These are phyloP conservation scores for Fusarium sp. DNA, from an alignment of 2,329 filamentous ascomycete genomes.

Conservation along the genomic window DNA sequence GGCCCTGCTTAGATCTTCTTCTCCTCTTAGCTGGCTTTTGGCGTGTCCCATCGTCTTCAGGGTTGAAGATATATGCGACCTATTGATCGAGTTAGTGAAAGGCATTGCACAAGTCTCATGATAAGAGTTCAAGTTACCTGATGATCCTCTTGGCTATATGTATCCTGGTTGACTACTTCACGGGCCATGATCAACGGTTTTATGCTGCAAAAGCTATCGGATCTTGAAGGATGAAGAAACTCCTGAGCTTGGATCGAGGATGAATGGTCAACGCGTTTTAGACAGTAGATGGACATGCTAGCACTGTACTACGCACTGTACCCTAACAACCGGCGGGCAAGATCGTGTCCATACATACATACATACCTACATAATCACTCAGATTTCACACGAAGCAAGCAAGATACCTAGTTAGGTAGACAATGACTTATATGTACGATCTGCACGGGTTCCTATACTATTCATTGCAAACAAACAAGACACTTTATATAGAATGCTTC, in stretches of 20 bases:
- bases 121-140: slow-evolving; percentile 46
- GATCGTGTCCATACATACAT: neutral
- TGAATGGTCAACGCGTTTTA: slow-evolving; percentile 35
- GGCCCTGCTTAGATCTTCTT: slow-evolving; percentile 57
- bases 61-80: slow-evolving; percentile 71
- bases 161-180: slow-evolving; percentile 35
- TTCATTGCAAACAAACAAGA: neutral
- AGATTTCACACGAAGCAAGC: neutral
- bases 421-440: neutral
- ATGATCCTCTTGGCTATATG: slow-evolving; percentile 55
- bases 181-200: slow-evolving; percentile 34
- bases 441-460: neutral
- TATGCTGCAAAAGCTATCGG: neutral
- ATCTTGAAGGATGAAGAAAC: neutral
- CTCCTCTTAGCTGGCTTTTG: slow-evolving; percentile 64
- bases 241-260: slow-evolving; percentile 9
- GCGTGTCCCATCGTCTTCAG: slow-evolving; percentile 52
- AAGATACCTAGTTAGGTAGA: neutral
- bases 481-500: slow-evolving; percentile 13
- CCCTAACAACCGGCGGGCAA: neutral
- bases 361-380: neutral
- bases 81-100: slow-evolving; percentile 45
- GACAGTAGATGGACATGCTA: slow-evolving; percentile 7
- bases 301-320: slow-evolving; percentile 35
- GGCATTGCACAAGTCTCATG: neutral